These are phyloP conservation scores for Russula emetica DNA, from an alignment of 768 basidiomycete species.

Conservation along the genomic window DNA sequence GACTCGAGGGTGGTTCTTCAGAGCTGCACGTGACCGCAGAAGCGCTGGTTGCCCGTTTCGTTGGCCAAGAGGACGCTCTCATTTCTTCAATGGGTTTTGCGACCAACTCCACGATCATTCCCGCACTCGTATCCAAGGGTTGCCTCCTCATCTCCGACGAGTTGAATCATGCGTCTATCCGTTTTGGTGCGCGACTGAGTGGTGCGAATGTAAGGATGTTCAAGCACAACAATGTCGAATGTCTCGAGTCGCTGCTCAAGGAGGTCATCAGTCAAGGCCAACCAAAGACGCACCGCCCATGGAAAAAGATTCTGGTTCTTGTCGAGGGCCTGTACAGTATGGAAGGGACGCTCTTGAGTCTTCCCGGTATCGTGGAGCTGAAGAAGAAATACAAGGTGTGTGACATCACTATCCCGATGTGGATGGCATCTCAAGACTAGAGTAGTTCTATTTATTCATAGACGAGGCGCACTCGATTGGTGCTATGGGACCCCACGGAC, in stretches of 20 bases:
- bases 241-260: conserved; percentile 71
- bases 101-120: conserved; percentile 90
- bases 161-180: conserved; percentile 92
- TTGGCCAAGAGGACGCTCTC: conserved; percentile 86
- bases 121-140: conserved; percentile 85
- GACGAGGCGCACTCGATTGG: conserved; percentile 99
- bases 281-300: conserved; percentile 95
- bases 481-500: conserved; percentile 89
- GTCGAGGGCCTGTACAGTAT: conserved; percentile 97
- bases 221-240: conserved; percentile 94
- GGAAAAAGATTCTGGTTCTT: conserved; percentile 95
- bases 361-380: conserved; percentile 78
- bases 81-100: conserved; percentile 97
- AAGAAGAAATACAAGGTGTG: conserved; percentile 93
- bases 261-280: conserved; percentile 97
- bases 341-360: conserved; percentile 92
- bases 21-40: conserved; percentile 82
- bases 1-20: conserved; percentile 80
- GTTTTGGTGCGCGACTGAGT: conserved; percentile 84
- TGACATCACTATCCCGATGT: not conserved
- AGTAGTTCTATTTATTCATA: conserved; percentile 89
- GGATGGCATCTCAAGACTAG: not conserved
- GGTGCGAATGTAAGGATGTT: conserved; percentile 89
- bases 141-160: conserved; percentile 96
- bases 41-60: conserved; percentile 81